Conservation (phyloP, 345 rosid species). For the Triadica sebifera region DNA sequence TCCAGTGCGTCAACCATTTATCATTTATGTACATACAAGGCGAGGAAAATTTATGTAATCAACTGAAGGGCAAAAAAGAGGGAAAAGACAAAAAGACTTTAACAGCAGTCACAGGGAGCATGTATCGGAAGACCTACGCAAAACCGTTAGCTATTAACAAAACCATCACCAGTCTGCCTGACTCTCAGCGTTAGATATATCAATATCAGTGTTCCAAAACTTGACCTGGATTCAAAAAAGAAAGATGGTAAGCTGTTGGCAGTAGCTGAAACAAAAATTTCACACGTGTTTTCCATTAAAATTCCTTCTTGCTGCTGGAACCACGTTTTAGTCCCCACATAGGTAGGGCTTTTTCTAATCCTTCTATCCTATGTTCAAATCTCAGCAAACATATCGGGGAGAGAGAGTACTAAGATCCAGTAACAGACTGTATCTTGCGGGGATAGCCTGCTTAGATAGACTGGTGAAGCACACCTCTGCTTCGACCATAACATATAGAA, state of each 20-base stretch:
- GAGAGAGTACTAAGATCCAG: not conserved
- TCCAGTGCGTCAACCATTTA: not conserved
- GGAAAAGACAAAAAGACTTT: not conserved
- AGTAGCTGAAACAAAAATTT: too few relatives aligned
- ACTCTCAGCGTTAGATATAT: conserved; percentile 84
- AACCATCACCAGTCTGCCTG: conserved; percentile 51
- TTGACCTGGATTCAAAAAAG: conserved; percentile 57
- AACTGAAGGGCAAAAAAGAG: not conserved
- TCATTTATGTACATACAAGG: conserved; percentile 19
- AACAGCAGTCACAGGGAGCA: not conserved
- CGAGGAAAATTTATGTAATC: conserved; percentile 9
- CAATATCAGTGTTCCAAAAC: conserved; percentile 77
- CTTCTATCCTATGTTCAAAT: not conserved
- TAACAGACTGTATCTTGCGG: not conserved
- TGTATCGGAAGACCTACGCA: not conserved
- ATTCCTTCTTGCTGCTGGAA: not conserved
- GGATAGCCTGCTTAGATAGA: not conserved
- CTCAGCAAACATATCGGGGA: not conserved
- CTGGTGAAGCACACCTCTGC: not conserved
- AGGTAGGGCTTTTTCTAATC: too few relatives aligned
- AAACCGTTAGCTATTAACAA: conserved; percentile 36
- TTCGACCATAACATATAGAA: not conserved
- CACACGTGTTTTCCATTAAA: not conserved
- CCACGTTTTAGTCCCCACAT: not conserved
- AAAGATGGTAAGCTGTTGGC: not conserved